Evolutionary conservation across 2,329 filamentous ascomycete species (phyloP).

Genomic region (Xylaria sp.): DNA sequence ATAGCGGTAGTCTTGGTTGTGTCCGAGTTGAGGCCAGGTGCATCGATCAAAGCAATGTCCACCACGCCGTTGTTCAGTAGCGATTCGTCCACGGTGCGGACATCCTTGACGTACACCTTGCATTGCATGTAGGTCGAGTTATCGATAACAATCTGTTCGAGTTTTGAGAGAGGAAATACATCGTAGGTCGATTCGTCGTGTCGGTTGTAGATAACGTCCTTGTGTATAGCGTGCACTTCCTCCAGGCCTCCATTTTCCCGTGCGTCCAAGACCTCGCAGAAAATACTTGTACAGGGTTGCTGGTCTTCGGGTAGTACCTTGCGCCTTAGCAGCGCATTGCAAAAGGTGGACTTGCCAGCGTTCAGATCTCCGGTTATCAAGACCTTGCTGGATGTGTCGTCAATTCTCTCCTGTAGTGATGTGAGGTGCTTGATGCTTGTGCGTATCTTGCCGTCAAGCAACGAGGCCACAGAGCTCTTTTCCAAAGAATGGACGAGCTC

Average conservation of each 20-base stretch:
- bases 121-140: slow-evolving; percentile 91
- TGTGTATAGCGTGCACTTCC: slow-evolving; percentile 95
- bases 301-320: slow-evolving; percentile 97
- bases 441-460: slow-evolving; percentile 93
- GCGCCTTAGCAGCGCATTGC: slow-evolving; percentile 91
- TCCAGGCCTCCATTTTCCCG: slow-evolving; percentile 90
- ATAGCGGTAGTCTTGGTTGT: slow-evolving; percentile 97
- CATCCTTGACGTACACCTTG: slow-evolving; percentile 96
- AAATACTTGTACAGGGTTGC: slow-evolving; percentile 97
- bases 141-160: slow-evolving; percentile 91
- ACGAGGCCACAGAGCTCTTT: slow-evolving; percentile 86
- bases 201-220: slow-evolving; percentile 80
- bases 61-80: slow-evolving; percentile 97
- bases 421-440: slow-evolving; percentile 92
- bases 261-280: slow-evolving; percentile 95
- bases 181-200: slow-evolving; percentile 95
- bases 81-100: slow-evolving; percentile 88
- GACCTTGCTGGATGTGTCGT: slow-evolving; percentile 97
- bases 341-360: slow-evolving; percentile 98
- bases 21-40: slow-evolving; percentile 93
- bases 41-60: slow-evolving; percentile 97
- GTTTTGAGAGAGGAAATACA: slow-evolving; percentile 78
- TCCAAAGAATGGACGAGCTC: slow-evolving; percentile 95
- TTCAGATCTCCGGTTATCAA: slow-evolving; percentile 95
- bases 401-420: slow-evolving; percentile 89